A percentile compares a stretch with the other conserved stretches of the same genome.
Conservation (phyloP, 805 yeast genomes). For the Teunomyces pallodes region DNA sequence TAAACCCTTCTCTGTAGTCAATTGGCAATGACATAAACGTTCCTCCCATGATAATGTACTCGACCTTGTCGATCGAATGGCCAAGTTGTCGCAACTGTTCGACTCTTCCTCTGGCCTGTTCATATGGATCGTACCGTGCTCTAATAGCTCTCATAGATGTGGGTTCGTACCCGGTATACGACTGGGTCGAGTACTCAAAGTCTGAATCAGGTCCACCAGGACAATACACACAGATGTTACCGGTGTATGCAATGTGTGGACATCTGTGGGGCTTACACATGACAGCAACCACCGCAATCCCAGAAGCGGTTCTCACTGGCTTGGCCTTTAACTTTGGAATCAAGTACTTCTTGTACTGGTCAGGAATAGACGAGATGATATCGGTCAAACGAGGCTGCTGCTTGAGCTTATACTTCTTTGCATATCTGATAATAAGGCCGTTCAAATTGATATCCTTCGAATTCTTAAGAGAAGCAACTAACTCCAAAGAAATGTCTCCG, state of each 20-base stretch:
- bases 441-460: slow-evolving; percentile 83
- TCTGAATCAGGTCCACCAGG: slow-evolving; percentile 99
- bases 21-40: slow-evolving; percentile 94
- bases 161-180: slow-evolving; percentile 98
- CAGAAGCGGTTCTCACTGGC: slow-evolving; percentile 97
- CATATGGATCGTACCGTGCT: slow-evolving; percentile 97
- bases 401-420: slow-evolving; percentile 87
- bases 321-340: slow-evolving; percentile 96
- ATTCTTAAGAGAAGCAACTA: slow-evolving; percentile 71
- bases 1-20: slow-evolving; percentile 86
- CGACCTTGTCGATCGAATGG: slow-evolving; percentile 95
- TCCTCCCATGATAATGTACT: slow-evolving; percentile 98
- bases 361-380: slow-evolving; percentile 92
- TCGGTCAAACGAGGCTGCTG: slow-evolving; percentile 94
- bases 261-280: slow-evolving; percentile 99
- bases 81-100: slow-evolving; percentile 95
- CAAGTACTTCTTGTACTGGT: slow-evolving; percentile 86
- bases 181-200: slow-evolving; percentile 96
- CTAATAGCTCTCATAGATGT: slow-evolving; percentile 99
- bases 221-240: slow-evolving; percentile 96
- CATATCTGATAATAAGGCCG: slow-evolving; percentile 78
- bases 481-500: slow-evolving; percentile 84
- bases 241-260: slow-evolving; percentile 98
- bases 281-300: slow-evolving; percentile 98
- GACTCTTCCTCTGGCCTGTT: slow-evolving; percentile 95